Base-by-base conservation (phyloP, 768 basidiomycete species). In the Cyclocybe cylindracea region DNA sequence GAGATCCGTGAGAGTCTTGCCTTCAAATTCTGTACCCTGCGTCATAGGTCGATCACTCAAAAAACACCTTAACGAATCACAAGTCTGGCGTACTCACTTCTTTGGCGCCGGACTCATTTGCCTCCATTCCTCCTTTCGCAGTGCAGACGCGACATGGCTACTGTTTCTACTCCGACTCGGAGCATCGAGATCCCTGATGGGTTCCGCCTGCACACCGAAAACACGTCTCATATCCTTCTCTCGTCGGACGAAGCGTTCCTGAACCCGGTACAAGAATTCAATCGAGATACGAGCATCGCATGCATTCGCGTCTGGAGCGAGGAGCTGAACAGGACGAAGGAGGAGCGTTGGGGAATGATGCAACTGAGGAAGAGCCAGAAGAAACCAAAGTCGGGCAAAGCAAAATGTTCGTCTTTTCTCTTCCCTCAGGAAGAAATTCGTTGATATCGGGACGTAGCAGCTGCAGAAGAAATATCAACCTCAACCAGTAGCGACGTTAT, bases 181-280 rank as follows among this genome's bases (percentile, higher is more conserved):
- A n/a, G 38, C 10, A 63, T 74, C 39, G 60, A 61, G 41, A 65
- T 91, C 36, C 91, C 91, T 1, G 83, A 86, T 52, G 91, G 89
- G 16, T 89, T 84, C 68, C 82, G 79, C 9, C 74, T 94, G 53
- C 87, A 93, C 70, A 85, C 84, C 7, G 91, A 94, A 71, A 92
- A 91, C 67, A 85, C 80, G 2, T 82, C 90, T 0, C 84, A 82
- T 62, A 89, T 98, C 63, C 78, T 97, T 49, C 75, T 94, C 18
- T 83, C 86, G 5, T 77, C 80, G 7, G 89, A 92, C 56, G 88
- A 90, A 51, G 92, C 95, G 2, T 99, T 99, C 69, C 72, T 98
- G 54, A 99, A 99, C 65, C 96, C 97, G 5, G 88, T 98, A 10
- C 97, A 99, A 66, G 93, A 99, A 69, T 99, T 97, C 77, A 99